Base-by-base conservation (phyloP, 805 yeast genomes). In the Metschnikowia chrysomelidarum region DNA sequence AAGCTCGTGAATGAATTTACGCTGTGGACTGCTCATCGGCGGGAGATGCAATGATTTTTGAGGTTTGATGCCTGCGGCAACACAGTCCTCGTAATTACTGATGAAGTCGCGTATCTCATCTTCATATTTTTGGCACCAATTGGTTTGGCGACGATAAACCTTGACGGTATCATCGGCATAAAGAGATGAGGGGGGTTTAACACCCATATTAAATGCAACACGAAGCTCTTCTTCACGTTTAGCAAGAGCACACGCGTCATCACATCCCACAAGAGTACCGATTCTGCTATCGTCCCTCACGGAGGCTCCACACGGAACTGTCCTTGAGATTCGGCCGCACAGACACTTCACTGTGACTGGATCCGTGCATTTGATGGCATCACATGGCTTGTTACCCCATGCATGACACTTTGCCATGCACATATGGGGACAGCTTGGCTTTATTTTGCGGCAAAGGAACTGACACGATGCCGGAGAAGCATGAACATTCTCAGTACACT, bases 41-140 rank as follows among this genome's bases (percentile, higher is more conserved):
- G 79, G 79, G 59, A 89, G 86, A 52, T 78, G 79, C 46, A 75
- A 59, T 1, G 73, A 59, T 24, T 69, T 65, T 14, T 58, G 53
- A 4, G 57, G 52, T 10, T 38, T 38, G 7, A 34, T 29, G 10
- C 38, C 50, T 1, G 51, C 51, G 3, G 53, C 54, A 10, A 44
- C 32, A 19, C 45, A 42, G 19, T 39, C 37, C 27, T 41, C 24
- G 38, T 66, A 59, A 15, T 66, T 60, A 13, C 57, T 56, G 28
- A 80, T 67, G 40, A 87, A 75, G 9, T 65, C 58, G 15, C 67
- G 57, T 20, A 87, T 59, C 16, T 68, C 60, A 1, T 49, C 48
- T 57, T 85, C 95, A 28, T 85, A 75, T 43, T 73, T 69, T 10
- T 61, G 54, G 57, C 95, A 81, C 93, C 95, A 87, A 9, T 59